These are phyloP conservation scores for Plasmodium inui DNA, from an alignment of 169 alveolate genomes.

Conservation along the genomic window DNA sequence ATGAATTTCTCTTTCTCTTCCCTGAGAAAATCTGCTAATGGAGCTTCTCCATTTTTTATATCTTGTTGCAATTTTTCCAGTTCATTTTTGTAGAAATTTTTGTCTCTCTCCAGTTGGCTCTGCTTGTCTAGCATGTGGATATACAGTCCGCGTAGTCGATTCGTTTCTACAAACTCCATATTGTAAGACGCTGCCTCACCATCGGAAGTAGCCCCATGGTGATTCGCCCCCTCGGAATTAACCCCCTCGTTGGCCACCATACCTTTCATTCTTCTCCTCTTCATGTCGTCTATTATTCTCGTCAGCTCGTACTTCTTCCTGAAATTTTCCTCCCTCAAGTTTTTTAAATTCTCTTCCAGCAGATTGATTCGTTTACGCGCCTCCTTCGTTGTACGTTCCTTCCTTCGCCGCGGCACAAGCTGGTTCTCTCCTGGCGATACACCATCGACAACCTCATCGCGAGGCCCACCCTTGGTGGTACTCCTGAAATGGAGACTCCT, in stretches of 20 bases:
- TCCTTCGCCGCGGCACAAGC: background rate
- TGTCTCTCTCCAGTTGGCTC: conserved; percentile 26
- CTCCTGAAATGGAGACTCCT: background rate
- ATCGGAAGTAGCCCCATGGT: too few species aligned
- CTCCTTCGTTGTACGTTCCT: background rate
- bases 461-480: background rate
- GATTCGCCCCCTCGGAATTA: background rate
- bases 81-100: conserved; percentile 51
- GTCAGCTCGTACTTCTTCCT: conserved; percentile 42
- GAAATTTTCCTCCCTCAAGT: conserved; percentile 1
- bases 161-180: conserved; percentile 46
- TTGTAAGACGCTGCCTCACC: background rate
- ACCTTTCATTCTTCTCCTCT: background rate
- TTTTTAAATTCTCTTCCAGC: conserved; percentile 1
- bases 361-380: background rate
- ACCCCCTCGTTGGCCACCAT: background rate
- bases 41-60: conserved; percentile 25
- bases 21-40: conserved; percentile 21
- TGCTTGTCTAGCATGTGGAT: conserved; percentile 46
- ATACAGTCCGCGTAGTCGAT: conserved; percentile 45
- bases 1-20: conserved; percentile 29
- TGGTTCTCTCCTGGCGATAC: background rate
- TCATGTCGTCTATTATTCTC: conserved; percentile 9
- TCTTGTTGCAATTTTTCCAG: conserved; percentile 36
- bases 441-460: background rate